These are phyloP conservation scores for Micromonas commoda DNA, from an alignment of 139 green algal species.

Conservation along the genomic window DNA sequence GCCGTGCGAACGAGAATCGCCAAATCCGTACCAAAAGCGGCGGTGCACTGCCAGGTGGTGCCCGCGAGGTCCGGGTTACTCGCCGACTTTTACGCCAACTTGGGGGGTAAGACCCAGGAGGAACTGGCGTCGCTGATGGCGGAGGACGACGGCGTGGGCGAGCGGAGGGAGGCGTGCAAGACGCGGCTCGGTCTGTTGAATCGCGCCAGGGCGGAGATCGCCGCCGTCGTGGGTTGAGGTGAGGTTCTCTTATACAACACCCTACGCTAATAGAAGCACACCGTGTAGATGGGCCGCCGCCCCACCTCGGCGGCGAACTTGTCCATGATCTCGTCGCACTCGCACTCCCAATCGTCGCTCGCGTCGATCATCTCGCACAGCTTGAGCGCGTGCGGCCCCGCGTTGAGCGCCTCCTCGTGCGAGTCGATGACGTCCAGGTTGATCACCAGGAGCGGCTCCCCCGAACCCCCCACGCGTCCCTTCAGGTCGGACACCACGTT, in stretches of 20 bases:
- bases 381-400: conserved; percentile 60
- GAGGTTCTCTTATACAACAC: no score
- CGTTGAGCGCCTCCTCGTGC: conserved; percentile 65
- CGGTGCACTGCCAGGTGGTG: conserved; percentile 38
- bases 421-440: conserved; percentile 86
- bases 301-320: conserved; percentile 52
- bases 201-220: background rate
- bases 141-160: background rate
- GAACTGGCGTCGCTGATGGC: background rate
- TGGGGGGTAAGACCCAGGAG: background rate
- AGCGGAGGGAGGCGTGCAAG: background rate
- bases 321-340: conserved; percentile 55
- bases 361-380: conserved; percentile 61
- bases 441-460: conserved; percentile 63
- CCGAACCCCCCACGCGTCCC: conserved; percentile 28
- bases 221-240: background rate
- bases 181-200: background rate
- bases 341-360: conserved; percentile 59
- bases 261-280: conserved; percentile 54
- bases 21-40: conserved; percentile 36
- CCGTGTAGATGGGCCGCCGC: conserved; percentile 53
- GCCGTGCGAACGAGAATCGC: conserved; percentile 28
- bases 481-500: conserved; percentile 42
- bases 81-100: background rate
- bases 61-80: background rate